Base-by-base conservation (phyloP, 208 protist species). In the Trypanosoma caninum region DNA sequence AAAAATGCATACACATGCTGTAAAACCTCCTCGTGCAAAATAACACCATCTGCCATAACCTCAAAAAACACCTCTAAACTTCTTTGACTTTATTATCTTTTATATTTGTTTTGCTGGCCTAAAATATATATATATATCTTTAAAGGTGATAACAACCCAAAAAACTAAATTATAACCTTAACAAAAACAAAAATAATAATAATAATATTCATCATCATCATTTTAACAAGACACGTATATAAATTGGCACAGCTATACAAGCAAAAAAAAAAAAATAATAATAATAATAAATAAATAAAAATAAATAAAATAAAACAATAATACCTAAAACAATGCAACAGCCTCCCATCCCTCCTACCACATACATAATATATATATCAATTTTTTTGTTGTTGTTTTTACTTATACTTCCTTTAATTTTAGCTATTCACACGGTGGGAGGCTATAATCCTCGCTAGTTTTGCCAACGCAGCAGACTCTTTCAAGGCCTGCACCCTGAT, bases 361-460 rank as follows among this genome's bases (percentile, higher is more conserved):
- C n/a, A 31, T 33, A 0, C 35, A 42, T 20, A 44, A 10, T 31
- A 9, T 30, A 34, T 22, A 41, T 1, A 16, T 28, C n/a, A n/a
- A n/a, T n/a, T n/a, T n/a, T n/a, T n/a, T n/a, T n/a, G n/a, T n/a
- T n/a, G n/a, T n/a, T n/a, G n/a, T n/a, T n/a, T n/a, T n/a, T n/a
- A n/a, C n/a, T n/a, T n/a, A n/a, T n/a, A n/a, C n/a, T n/a, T n/a
- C n/a, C n/a, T n/a, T n/a, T n/a, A n/a, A n/a, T n/a, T n/a, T n/a
- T n/a, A n/a, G n/a, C n/a, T n/a, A n/a, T n/a, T 20, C 3, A 4
- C 20, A 54, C 61, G 78, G 51, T 62, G 73, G 0, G 61, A 68
- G 31, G 87, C 83, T 55, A 91, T 89, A 53, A 89, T 75, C 51
- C 74, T 77, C 13, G 85, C 84, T 7, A 95, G 64, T 68, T 89